Evolutionary conservation across 2,329 filamentous ascomycete species (phyloP), one percentile per base, ranked within the genome.

Genomic region (Cladosporium halotolerans): DNA sequence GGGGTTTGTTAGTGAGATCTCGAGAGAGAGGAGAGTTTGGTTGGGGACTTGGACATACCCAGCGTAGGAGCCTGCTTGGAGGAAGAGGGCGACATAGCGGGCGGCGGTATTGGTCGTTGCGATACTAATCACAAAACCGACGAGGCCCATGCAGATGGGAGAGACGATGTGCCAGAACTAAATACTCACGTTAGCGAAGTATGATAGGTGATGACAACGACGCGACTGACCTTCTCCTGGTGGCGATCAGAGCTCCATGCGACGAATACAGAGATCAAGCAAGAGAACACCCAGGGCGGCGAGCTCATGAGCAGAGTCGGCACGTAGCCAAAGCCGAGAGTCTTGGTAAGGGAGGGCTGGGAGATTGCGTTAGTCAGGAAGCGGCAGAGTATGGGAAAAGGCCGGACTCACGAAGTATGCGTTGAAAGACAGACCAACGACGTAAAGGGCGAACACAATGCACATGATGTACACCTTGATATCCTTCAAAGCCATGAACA

Each of bases 301-400:
- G 72, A 72, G 49, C 73, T 70, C 4, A 74, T 63, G 13, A 74
- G 68, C 43, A 72, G 72, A 1, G 72, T 73, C 32, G 73, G 76
- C 3, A 88, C 73, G 8, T 85, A 80, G 14, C 77, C 75, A 71
- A 80, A 95, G 70, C 95, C 83, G 11, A 95, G 61, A 0, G 83
- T 78, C 60, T 86, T 81, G 2, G 89, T 72, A 49, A 64, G 58
- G 19, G 65, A 67, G 10, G 65, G 65, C 44, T 68, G 56, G 45
- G 64, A 66, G 16, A 64, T 60, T 28, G 64, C 64, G 60, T 66
- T 65, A 23, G 57, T 60, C 62, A 4, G 66, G 34, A n/a, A 36
- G 34, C 34, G n/a, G 11, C 7, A 18, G 13, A 3, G 14, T 40
- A n/a, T 34, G 5, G 9, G n/a, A 14, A 19, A 3, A 71, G 69